Percentiles rank a stretch among this genome's conserved stretches.
phyloP scores from a whole-genome alignment of 2,329 filamentous ascomycete species.

The Diaporthe caulivora region DNA sequence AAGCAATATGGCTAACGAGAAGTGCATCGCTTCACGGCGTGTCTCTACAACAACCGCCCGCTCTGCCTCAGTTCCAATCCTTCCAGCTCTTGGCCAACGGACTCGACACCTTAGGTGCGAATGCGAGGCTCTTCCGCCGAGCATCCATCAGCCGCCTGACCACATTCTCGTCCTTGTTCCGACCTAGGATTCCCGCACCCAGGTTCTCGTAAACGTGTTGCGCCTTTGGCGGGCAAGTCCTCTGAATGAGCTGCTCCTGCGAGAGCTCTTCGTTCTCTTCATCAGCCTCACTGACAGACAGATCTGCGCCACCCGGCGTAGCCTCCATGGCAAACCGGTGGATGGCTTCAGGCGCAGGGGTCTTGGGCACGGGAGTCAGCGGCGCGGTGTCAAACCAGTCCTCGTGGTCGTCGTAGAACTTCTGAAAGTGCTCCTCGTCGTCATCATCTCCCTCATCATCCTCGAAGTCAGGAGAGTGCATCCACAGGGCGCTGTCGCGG shows the following conservation, averaged over 20 bases:
- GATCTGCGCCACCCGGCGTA: conserved; percentile 52
- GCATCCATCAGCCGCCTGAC: conserved; percentile 77
- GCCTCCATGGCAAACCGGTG: conserved; percentile 64
- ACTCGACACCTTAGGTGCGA: conserved; percentile 80
- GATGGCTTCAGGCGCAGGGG: conserved; percentile 67
- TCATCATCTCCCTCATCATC: conserved; percentile 46
- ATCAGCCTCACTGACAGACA: conserved; percentile 53
- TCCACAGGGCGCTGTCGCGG: conserved; percentile 67
- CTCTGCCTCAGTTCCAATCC: conserved; percentile 58
- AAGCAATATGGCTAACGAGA: background rate
- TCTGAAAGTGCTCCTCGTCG: conserved; percentile 51
- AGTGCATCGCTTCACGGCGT: background rate
- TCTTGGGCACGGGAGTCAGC: conserved; percentile 69
- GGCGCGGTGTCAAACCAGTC: conserved; percentile 51
- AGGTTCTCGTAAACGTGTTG: conserved; percentile 51
- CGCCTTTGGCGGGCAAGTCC: conserved; percentile 68
- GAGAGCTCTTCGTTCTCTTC: conserved; percentile 49
- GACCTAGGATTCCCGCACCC: conserved; percentile 59
- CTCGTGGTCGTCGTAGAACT: conserved; percentile 55
- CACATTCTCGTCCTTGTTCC: conserved; percentile 68
- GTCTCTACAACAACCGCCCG: background rate
- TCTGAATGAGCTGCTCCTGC: conserved; percentile 57
- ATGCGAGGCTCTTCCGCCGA: conserved; percentile 81
- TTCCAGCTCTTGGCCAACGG: conserved; percentile 67
- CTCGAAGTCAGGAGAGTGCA: conserved; percentile 64